Evolutionary conservation across 441 rosid genomes (phyloP).

Genomic region (Gossypium schwendimanii): DNA sequence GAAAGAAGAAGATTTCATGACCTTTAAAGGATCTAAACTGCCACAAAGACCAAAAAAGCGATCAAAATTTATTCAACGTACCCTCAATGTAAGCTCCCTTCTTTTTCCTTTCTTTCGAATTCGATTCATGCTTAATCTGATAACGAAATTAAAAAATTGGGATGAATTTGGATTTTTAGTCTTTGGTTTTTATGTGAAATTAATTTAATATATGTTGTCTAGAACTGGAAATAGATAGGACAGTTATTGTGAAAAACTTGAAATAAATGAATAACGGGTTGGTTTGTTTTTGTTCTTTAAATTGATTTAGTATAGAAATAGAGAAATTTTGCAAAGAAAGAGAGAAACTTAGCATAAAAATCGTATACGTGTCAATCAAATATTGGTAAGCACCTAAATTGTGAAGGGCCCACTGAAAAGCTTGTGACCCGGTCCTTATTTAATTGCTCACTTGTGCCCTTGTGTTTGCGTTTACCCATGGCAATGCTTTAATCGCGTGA

Average conservation of each 20-base stretch:
- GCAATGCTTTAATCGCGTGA: not conserved
- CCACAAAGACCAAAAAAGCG: constrained; percentile 79
- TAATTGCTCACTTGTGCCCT: not conserved
- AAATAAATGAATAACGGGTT: not conserved
- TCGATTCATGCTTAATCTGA: no score
- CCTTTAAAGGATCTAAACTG: constrained; percentile 59
- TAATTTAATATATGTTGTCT: not conserved
- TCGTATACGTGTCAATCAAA: constrained; percentile 22
- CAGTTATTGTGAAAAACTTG: not conserved
- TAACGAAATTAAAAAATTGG: not conserved
- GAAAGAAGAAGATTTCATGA: constrained; percentile 70
- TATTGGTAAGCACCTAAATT: not conserved
- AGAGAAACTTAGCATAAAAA: no score
- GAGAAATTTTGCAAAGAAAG: no score
- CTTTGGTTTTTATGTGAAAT: not conserved
- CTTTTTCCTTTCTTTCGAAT: not conserved
- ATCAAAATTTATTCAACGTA: constrained; percentile 65
- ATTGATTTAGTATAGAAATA: not conserved
- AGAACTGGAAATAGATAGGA: not conserved
- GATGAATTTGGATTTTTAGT: not conserved
- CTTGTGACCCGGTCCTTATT: not conserved
- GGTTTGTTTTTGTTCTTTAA: no score
- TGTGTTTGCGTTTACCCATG: not conserved
- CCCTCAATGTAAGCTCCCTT: constrained; percentile 52
- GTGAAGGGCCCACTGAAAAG: not conserved